Conservation (phyloP, 768 basidiomycete species). For the Cubamyces sp. region DNA sequence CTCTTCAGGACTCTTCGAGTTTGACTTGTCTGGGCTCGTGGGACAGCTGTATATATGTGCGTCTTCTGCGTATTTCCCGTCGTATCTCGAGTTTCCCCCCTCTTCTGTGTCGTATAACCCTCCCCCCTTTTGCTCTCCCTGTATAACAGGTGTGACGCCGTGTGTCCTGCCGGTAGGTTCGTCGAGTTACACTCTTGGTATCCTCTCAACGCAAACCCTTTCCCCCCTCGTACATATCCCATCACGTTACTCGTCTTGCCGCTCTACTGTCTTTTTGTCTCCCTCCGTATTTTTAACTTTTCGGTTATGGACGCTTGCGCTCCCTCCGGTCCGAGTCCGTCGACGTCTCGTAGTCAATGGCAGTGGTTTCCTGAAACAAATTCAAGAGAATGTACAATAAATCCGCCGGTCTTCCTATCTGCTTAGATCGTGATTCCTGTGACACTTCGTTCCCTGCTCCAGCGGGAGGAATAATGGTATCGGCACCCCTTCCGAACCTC, state of each 20-base stretch:
- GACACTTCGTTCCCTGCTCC: not conserved
- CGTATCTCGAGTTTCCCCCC: not conserved
- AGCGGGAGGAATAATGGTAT: not conserved
- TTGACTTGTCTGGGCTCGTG: slow-evolving; percentile 8
- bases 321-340: not conserved
- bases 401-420: not conserved
- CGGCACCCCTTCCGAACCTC: slow-evolving; percentile 1
- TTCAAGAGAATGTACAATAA: slow-evolving; percentile 19
- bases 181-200: not conserved
- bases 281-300: not conserved
- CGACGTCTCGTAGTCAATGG: not conserved
- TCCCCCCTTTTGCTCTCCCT: not conserved
- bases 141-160: slow-evolving; percentile 4
- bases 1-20: not conserved
- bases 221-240: not conserved
- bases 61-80: not conserved
- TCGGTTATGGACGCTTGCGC: not conserved
- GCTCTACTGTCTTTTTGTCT: not conserved
- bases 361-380: not conserved
- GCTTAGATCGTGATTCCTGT: too few species aligned
- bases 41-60: slow-evolving; percentile 15
- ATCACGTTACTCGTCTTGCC: not conserved
- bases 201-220: not conserved
- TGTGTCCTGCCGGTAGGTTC: slow-evolving; percentile 1
- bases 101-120: not conserved